phyloP scores from a whole-genome alignment of 2,329 filamentous ascomycete species.

The Hypoxylon sp. region DNA sequence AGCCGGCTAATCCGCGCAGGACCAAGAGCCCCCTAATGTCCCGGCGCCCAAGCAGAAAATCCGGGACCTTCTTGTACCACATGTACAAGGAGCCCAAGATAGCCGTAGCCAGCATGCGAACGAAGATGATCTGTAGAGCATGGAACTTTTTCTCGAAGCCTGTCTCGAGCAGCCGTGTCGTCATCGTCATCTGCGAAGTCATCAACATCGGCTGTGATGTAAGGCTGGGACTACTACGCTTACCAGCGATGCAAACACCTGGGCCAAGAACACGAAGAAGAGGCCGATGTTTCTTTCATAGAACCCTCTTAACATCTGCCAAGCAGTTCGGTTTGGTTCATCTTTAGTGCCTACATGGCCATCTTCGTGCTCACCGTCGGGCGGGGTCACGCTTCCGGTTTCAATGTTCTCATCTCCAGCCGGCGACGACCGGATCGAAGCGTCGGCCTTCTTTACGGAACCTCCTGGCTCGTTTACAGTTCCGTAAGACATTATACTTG shows the following conservation, averaged over 20 bases:
- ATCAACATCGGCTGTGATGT: slow-evolving; percentile 10
- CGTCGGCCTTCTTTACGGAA: slow-evolving; percentile 2
- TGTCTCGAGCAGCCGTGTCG: slow-evolving; percentile 51
- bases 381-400: slow-evolving; percentile 6
- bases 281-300: slow-evolving; percentile 59
- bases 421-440: slow-evolving; percentile 8
- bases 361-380: slow-evolving; percentile 17
- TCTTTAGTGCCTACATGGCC: not conserved
- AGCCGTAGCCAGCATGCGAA: slow-evolving; percentile 57
- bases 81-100: slow-evolving; percentile 56
- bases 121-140: slow-evolving; percentile 59
- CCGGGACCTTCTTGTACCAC: slow-evolving; percentile 61
- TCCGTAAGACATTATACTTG: slow-evolving; percentile 32
- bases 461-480: slow-evolving; percentile 11
- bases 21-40: slow-evolving; percentile 73
- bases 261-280: slow-evolving; percentile 56
- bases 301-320: slow-evolving; percentile 55
- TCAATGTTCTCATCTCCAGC: slow-evolving; percentile 9
- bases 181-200: slow-evolving; percentile 25
- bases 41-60: slow-evolving; percentile 75
- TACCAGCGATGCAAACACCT: slow-evolving; percentile 58
- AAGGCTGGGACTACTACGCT: slow-evolving; percentile 19
- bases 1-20: slow-evolving; percentile 72
- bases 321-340: slow-evolving; percentile 15
- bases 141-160: slow-evolving; percentile 58